Conservation (phyloP, 1,284 basidiomycete species). For the Pterulicium gracile region DNA sequence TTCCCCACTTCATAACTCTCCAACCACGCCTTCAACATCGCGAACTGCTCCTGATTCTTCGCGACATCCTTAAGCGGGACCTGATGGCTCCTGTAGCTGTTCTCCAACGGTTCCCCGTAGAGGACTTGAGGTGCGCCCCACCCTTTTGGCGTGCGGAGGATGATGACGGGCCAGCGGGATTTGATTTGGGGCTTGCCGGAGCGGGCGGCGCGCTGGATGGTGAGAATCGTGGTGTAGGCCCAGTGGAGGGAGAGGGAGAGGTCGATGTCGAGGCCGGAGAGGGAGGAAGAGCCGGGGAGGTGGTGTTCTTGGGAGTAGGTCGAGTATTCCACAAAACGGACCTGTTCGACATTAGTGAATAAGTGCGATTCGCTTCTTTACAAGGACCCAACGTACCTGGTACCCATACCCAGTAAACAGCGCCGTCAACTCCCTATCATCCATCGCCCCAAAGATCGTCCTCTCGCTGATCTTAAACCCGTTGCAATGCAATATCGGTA, state of each 20-base stretch:
- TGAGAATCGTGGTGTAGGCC: conserved; percentile 67
- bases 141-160: conserved; percentile 79
- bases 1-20: too few species aligned
- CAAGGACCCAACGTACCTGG: too few species aligned
- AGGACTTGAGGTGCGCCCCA: conserved; percentile 58
- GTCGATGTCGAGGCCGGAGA: conserved; percentile 51
- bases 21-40: too few species aligned
- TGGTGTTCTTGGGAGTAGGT: too few species aligned
- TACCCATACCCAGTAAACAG: conserved; percentile 82
- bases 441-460: conserved; percentile 86
- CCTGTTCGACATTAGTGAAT: conserved; percentile 75
- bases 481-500: conserved; percentile 82
- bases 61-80: too few species aligned
- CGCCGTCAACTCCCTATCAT: conserved; percentile 66
- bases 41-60: too few species aligned
- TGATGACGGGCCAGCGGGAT: conserved; percentile 79
- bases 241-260: conserved; percentile 77
- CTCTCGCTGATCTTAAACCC: conserved; percentile 83
- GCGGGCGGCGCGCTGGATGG: conserved; percentile 73
- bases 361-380: too few species aligned
- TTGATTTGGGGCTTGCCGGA: conserved; percentile 67
- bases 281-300: too few species aligned
- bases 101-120: conserved; percentile 64
- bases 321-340: too few species aligned
- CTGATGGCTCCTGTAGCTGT: too few species aligned